Conservation (phyloP, 2,329 filamentous ascomycete species). For the Myriosclerotinia scirpicola region DNA sequence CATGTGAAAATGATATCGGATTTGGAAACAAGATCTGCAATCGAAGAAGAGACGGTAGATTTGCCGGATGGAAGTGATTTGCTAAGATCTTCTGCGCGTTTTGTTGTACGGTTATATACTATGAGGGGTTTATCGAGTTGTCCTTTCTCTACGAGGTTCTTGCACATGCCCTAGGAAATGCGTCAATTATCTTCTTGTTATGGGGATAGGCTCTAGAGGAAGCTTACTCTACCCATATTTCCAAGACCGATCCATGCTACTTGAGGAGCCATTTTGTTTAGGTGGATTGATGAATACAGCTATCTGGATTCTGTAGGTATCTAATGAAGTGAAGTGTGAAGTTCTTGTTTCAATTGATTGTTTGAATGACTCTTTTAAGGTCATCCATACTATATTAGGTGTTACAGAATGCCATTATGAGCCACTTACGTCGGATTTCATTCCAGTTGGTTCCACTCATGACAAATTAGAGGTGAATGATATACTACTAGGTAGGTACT, state of each 20-base stretch:
- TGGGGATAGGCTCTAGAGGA: constrained; percentile 24
- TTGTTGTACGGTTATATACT: constrained; percentile 75
- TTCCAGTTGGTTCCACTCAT: neutral
- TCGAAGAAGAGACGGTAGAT: constrained; percentile 60
- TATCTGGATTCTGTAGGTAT: neutral
- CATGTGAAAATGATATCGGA: constrained; percentile 83
- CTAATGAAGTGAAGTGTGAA: neutral
- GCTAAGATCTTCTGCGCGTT: constrained; percentile 64
- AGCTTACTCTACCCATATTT: constrained; percentile 77
- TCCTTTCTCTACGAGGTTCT: constrained; percentile 79
- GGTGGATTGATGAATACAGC: neutral
- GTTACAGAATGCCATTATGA: neutral
- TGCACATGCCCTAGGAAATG: constrained; percentile 63
- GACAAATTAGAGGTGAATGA: too few relatives aligned
- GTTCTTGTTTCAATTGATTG: too few relatives aligned
- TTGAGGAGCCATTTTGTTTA: constrained; percentile 54
- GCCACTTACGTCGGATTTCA: neutral
- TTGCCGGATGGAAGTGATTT: constrained; percentile 60
- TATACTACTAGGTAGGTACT: neutral
- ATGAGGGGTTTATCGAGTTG: constrained; percentile 69
- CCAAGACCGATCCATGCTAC: constrained; percentile 80
- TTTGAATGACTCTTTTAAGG: neutral
- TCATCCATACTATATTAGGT: neutral
- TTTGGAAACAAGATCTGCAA: constrained; percentile 64
- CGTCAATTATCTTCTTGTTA: constrained; percentile 9